Evolutionary conservation across 345 rosid species (phyloP), one percentile per base, ranked within the genome.

Genomic region (Acer saccharum): DNA sequence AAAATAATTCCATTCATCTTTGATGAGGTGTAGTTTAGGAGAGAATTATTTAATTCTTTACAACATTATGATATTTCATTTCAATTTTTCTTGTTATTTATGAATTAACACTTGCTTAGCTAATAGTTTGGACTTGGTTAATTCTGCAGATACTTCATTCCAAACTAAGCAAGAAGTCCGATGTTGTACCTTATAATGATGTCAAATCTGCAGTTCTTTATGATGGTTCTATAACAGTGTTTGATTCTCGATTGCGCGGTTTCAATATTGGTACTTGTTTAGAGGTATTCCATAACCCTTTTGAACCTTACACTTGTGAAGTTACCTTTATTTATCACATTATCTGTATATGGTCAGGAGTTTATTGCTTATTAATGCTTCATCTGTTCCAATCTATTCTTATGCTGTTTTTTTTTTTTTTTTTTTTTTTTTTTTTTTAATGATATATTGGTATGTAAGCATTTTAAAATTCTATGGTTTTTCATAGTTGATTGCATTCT

Each of bases 181-280:
- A 75, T 73, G 74, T 61, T 13, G 20, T 44, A 20, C 69, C 85
- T 35, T 75, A 82, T 80, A 41, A 80, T 63, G 72, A 82, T 68
- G 78, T 94, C 84, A 83, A 87, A 74, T 87, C 90, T 78, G 94
- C 94, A 44, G 83, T 84, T 71, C 97, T 96, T 48, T 96, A 89
- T 82, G 91, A 91, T 80, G 99, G 98, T 68, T 96, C 98, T 20
- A 91, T 96, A 74, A 87, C 89, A 54, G 87, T 77, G 57, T 89
- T 89, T 71, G 98, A 96, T 85, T 80, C 90, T 69, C 91, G 97
- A 76, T 80, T 94, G 64, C 6, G 85, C 57, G 88, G 90, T 71
- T 77, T 91, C 80, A 97, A 94, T 83, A 88, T 96, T 10, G 97
- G 90, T 76, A 91, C 99, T 76, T 96, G 98, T 91, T 86, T 94